Conservation (phyloP, 169 alveolate genomes). For the Eimeria tenella region DNA sequence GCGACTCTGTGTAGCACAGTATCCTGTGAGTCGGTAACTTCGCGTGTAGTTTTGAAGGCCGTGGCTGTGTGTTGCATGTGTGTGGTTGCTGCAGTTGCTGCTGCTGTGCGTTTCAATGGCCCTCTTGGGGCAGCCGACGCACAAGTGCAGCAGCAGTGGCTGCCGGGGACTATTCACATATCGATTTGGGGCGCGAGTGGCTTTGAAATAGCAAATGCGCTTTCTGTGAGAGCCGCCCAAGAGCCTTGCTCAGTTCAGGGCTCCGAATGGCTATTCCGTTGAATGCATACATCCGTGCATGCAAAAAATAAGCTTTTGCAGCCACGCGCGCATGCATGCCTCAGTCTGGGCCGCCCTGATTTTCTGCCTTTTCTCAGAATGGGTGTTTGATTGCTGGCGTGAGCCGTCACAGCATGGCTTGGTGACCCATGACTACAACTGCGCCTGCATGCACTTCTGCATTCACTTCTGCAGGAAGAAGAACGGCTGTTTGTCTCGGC, state of each 20-base stretch:
- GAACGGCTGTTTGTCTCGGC: slow-evolving; percentile 27
- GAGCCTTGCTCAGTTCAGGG: background rate
- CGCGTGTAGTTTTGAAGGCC: too few relatives aligned
- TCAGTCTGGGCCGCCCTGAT: too few relatives aligned
- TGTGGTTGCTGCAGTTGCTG: slow-evolving; percentile 15
- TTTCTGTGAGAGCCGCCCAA: background rate
- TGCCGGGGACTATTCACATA: slow-evolving; percentile 21
- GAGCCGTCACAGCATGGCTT: too few relatives aligned
- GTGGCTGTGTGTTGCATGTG: background rate
- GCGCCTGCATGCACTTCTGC: too few relatives aligned
- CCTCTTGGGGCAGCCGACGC: slow-evolving; percentile 22
- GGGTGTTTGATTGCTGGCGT: too few relatives aligned
- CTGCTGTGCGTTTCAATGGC: slow-evolving; percentile 32
- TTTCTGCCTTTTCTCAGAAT: too few relatives aligned
- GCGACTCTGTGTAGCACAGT: too few relatives aligned
- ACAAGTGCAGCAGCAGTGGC: slow-evolving; percentile 40
- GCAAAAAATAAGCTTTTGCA: background rate
- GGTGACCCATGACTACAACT: too few relatives aligned
- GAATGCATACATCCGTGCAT: background rate
- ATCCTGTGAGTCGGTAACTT: too few relatives aligned
- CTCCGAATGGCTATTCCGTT: background rate
- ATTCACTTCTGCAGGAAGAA: background rate
- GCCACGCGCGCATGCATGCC: background rate
- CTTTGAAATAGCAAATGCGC: background rate
- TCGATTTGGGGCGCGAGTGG: slow-evolving; percentile 4